Evolutionary conservation across 2,329 filamentous ascomycete species (phyloP).

Genomic region (Fusarium sarcochroum): DNA sequence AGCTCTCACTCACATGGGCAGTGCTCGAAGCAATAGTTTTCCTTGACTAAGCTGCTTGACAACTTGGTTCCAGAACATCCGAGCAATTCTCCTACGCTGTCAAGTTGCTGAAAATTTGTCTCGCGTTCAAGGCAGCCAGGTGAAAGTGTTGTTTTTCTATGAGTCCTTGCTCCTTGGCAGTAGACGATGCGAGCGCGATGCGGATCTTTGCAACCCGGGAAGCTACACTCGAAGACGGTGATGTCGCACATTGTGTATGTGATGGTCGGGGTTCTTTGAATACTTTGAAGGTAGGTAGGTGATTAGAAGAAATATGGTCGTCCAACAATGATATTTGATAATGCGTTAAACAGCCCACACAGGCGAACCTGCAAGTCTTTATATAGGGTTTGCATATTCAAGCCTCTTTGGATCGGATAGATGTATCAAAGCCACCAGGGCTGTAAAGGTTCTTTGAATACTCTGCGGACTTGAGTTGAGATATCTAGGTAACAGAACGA

Average conservation of each 20-base stretch:
- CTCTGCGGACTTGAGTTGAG: not conserved
- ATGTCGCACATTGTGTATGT: constrained; percentile 5
- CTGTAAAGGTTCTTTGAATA: not conserved
- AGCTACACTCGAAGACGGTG: not conserved
- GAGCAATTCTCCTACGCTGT: not conserved
- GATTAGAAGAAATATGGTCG: not conserved
- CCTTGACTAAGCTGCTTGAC: not conserved
- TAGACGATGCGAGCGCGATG: not conserved
- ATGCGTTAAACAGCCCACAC: not conserved
- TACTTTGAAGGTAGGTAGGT: not conserved
- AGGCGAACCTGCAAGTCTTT: not conserved
- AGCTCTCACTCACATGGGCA: too few species aligned
- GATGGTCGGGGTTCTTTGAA: not conserved
- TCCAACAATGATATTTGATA: not conserved
- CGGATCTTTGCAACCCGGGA: not conserved
- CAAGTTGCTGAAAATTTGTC: not conserved
- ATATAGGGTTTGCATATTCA: not conserved
- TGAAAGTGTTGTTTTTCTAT: not conserved
- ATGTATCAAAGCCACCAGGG: not conserved
- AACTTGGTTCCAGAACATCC: not conserved
- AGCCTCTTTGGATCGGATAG: not conserved
- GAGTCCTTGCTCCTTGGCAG: not conserved
- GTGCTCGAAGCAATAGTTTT: not conserved
- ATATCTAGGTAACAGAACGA: not conserved
- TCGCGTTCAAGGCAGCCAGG: not conserved